Base-by-base conservation (phyloP, 2,329 filamentous ascomycete species). In the Beauveria brongniartii region DNA sequence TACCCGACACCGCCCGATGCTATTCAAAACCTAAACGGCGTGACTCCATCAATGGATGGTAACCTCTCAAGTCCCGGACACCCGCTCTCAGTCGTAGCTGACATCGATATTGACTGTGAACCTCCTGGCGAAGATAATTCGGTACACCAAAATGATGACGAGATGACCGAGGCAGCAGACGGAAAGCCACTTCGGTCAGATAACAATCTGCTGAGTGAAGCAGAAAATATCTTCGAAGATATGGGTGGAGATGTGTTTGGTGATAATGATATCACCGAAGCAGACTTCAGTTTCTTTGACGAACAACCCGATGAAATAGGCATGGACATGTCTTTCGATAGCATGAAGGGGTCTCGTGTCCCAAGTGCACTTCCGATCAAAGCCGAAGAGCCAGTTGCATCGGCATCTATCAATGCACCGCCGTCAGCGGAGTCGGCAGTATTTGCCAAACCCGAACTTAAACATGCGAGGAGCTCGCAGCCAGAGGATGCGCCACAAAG, bases 201-300 rank as follows among this genome's bases (percentile, higher is more conserved):
- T 22, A 69, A 71, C 51, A 75, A 76, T 34, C 69, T 78, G 24
- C 75, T 80, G 5, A 70, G 72, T 37, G 81, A 81, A 26, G 76
- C 80, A 9, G 82, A 83, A 34, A 79, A 87, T 66, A 75, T 91
- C 5, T 90, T 90, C 68, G 86, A 82, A 22, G 87, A 90, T 59
- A 78, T 89, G 65, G 85, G 85, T 14, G 83, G 82, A 9, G 87
- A 90, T 65, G 82, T 88, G 65, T 91, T 90, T 72, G 85, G 81
- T n/a, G 83, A 86, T n/a, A 82, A 84, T 64, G 83, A 86, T 65
- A 80, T 93, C n/a, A 92, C 88, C 1, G 90, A 94, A 66, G 89
- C 85, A 6, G 90, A 94, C 69, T 93, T 93, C 70, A 90, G 83
- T 69, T 93, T 92, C 71, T 93, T 93, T 66, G 89, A 93, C 67